These are phyloP conservation scores for Setomelanomma holmii DNA, from an alignment of 2,329 filamentous ascomycete species.

Conservation along the genomic window DNA sequence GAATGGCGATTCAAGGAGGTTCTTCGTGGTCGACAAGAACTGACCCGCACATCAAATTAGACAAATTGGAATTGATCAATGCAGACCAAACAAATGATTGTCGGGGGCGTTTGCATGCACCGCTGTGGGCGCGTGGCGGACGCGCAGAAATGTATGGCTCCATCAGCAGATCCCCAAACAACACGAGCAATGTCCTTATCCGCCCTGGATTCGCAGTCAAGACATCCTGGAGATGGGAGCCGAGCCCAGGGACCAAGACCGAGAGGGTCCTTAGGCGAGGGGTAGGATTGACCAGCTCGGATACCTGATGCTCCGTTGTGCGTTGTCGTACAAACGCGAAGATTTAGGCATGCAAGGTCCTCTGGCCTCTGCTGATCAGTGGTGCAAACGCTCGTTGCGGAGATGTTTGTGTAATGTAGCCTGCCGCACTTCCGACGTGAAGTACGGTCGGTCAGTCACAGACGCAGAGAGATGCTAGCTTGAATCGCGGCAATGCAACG, in stretches of 20 bases:
- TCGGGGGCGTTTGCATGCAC: neutral
- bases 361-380: constrained; percentile 18
- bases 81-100: constrained; percentile 4
- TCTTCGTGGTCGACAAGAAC: constrained; percentile 1
- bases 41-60: constrained; percentile 4
- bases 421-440: no score
- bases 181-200: constrained; percentile 23
- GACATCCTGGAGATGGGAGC: constrained; percentile 15
- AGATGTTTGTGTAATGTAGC: constrained; percentile 17
- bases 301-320: constrained; percentile 19
- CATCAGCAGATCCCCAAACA: constrained; percentile 14
- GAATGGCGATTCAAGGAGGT: constrained; percentile 1
- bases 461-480: no score
- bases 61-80: constrained; percentile 8
- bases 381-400: constrained; percentile 12
- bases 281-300: constrained; percentile 17
- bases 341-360: constrained; percentile 23
- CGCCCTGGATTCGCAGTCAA: constrained; percentile 20
- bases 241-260: constrained; percentile 16
- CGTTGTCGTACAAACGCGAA: constrained; percentile 23
- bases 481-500: no score
- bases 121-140: constrained; percentile 13
- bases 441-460: no score
- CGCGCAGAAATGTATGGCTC: constrained; percentile 25
- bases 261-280: constrained; percentile 17